These are phyloP conservation scores for Leccinum ponderosum DNA, from an alignment of 1,284 basidiomycete genomes.

Conservation along the genomic window DNA sequence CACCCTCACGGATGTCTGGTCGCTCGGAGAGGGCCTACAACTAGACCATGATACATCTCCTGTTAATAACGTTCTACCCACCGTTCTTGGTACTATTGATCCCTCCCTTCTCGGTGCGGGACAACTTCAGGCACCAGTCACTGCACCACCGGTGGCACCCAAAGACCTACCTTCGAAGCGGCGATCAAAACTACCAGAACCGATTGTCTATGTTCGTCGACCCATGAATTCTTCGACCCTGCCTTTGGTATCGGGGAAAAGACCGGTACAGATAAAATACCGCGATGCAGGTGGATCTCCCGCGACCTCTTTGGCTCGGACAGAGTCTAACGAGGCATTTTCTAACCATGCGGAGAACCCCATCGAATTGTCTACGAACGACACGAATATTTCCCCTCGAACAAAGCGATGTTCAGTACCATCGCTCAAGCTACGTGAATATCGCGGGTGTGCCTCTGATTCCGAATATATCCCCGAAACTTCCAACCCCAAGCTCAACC, in stretches of 20 bases:
- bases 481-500: conserved; percentile 9
- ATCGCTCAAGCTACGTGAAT: conserved; percentile 21
- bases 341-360: background rate
- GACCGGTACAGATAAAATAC: conserved; percentile 33
- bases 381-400: background rate
- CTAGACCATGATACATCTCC: background rate
- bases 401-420: conserved; percentile 11
- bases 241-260: conserved; percentile 25
- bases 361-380: background rate
- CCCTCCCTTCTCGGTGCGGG: conserved; percentile 30
- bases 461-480: conserved; percentile 18
- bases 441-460: conserved; percentile 9
- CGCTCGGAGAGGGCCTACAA: conserved; percentile 1
- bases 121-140: background rate
- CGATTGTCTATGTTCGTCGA: conserved; percentile 32
- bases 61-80: background rate
- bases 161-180: conserved; percentile 2
- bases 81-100: conserved; percentile 24
- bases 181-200: conserved; percentile 22
- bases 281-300: conserved; percentile 16
- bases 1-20: conserved; percentile 11
- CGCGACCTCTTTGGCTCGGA: conserved; percentile 1
- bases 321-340: background rate
- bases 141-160: background rate
- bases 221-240: conserved; percentile 24